Evolutionary conservation across 768 basidiomycete genomes (phyloP), one percentile per base, ranked within the genome.

Genomic region (Macrocybe gigantea): DNA sequence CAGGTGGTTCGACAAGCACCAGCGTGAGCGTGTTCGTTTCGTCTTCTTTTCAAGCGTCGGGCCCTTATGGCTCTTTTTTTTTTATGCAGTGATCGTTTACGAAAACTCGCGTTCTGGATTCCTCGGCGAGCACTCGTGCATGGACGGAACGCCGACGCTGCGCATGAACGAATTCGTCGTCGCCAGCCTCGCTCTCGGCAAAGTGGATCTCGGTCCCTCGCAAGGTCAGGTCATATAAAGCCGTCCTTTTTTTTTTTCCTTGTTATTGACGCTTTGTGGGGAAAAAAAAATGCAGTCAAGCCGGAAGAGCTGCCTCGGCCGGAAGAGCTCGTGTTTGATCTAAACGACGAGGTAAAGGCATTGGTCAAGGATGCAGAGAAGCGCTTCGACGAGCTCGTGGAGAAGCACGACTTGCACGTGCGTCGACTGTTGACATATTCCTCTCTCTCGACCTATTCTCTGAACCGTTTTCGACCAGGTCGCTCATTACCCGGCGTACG

Each of bases 1-100:
- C 64, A 73, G 95, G 50, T 99, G 88, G 75, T 97, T 85, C 61
- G 96, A 98, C 73, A 99, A 99, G 67, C 95, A 98, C 61, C 90
- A 98, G 60, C 59, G 91, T 93, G 62, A 33, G 85, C 73, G 5
- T 37, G n/a, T 38, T 12, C 29, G 3, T 45, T 31, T 13, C n/a
- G 12, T 39, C 12, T 11, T 22, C 32, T 39, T 37, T 5, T 15
- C 14, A 2, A n/a, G n/a, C n/a, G n/a, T n/a, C n/a, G 11, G 13
- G 32, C 48, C 15, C 36, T 15, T 9, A 31, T 39, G 8, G 30
- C 38, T 49, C 49, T 31, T 41, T n/a, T 45, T 46, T 22, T 45
- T 45, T 22, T 22, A n/a, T 30, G 9, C 60, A 93, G 92, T 97
- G 46, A 81, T 99, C 58, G 90, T 99, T 6, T 95, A 90, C 60